phyloP scores from a whole-genome alignment of 2,329 filamentous ascomycete genomes.

The Rhexocercosporidium sp. region DNA sequence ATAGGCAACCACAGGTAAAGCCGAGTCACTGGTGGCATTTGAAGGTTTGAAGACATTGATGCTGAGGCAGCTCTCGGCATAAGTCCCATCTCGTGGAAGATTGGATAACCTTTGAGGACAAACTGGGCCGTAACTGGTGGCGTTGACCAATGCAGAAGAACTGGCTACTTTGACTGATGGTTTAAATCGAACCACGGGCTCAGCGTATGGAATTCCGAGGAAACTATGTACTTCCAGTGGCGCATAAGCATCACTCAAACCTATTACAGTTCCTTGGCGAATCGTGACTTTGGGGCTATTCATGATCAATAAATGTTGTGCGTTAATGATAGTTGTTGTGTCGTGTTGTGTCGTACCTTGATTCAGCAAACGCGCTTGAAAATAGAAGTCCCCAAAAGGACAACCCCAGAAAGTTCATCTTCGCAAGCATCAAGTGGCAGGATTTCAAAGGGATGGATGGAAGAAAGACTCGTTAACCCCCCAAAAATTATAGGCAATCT shows the following conservation, averaged over 20 bases:
- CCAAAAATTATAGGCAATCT: too few relatives aligned
- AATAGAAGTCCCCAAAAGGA: neutral
- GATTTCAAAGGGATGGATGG: too few relatives aligned
- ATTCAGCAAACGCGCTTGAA: neutral
- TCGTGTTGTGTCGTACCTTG: neutral
- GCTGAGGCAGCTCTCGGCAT: constrained; percentile 46
- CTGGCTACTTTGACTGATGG: neutral
- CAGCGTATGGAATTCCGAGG: neutral
- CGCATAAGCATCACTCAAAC: neutral
- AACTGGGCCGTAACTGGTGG: constrained; percentile 31
- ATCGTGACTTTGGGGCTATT: neutral
- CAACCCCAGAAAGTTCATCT: neutral
- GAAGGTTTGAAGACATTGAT: constrained; percentile 36
- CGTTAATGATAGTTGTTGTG: neutral
- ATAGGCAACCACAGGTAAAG: constrained; percentile 49
- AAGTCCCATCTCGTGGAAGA: constrained; percentile 26
- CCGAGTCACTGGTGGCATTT: constrained; percentile 26
- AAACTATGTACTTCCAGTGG: neutral
- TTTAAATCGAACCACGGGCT: neutral
- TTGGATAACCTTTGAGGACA: constrained; percentile 38
- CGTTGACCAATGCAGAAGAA: constrained; percentile 4
- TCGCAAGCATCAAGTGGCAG: too few relatives aligned
- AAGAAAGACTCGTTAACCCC: too few relatives aligned
- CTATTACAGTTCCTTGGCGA: neutral
- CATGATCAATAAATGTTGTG: neutral